phyloP scores from a whole-genome alignment of 78 protist species.

The Blattamonas nauphoetae region DNA sequence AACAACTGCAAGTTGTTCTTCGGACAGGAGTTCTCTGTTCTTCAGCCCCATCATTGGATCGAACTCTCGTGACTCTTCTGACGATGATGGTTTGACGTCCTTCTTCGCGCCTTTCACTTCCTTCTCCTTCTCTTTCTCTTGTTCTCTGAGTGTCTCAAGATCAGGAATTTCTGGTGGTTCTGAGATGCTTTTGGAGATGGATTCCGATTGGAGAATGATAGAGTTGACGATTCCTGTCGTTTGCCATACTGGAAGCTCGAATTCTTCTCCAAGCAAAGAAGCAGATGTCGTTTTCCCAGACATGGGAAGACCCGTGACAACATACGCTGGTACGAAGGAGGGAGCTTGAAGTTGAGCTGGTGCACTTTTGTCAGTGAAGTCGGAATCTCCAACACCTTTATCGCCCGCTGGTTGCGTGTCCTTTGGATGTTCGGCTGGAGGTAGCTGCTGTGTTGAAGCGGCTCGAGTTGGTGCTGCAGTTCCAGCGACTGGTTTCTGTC shows the following conservation, averaged over 20 bases:
- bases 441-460: neutral
- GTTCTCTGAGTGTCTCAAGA: no score
- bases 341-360: neutral
- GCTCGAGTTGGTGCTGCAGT: neutral
- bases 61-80: neutral
- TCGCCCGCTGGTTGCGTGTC: neutral
- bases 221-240: no score
- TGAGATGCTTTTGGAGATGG: no score
- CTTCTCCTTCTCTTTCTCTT: no score
- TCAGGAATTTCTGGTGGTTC: no score
- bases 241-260: neutral
- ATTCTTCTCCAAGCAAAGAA: neutral
- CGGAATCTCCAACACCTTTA: neutral
- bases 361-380: neutral
- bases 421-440: neutral
- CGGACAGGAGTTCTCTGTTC: neutral
- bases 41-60: neutral
- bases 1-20: neutral
- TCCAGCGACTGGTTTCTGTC: neutral
- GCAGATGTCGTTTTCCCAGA: neutral
- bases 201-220: no score
- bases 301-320: neutral
- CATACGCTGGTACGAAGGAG: neutral
- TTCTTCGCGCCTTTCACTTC: no score
- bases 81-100: neutral